A percentile compares a stretch with the other conserved stretches of the same genome.
Conservation (phyloP, 352 stramenopile species). For the Phytophthora tentaculata region DNA sequence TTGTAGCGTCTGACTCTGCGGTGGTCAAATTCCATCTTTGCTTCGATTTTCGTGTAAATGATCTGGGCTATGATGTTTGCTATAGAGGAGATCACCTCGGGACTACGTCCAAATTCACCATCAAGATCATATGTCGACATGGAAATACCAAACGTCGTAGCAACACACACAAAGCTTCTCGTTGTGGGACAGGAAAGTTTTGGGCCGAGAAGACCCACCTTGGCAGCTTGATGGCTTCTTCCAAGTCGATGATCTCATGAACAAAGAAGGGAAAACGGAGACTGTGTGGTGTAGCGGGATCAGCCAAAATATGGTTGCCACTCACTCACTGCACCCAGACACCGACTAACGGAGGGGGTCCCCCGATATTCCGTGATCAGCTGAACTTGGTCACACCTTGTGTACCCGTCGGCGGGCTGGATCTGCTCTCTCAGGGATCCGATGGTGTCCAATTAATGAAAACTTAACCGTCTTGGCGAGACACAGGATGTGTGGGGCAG, state of each 20-base stretch:
- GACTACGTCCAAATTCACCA: background rate
- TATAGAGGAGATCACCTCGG: conserved; percentile 1
- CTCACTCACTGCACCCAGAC: too few relatives aligned
- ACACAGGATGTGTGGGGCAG: too few relatives aligned
- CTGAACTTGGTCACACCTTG: too few relatives aligned
- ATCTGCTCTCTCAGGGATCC: too few relatives aligned
- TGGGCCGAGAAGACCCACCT: too few relatives aligned
- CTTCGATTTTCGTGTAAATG: conserved; percentile 10
- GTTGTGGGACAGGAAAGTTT: background rate
- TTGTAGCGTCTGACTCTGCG: conserved; percentile 8
- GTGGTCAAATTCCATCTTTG: conserved; percentile 13
- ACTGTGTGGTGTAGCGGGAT: too few relatives aligned
- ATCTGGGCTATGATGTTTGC: background rate
- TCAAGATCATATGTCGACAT: background rate
- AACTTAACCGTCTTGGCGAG: too few relatives aligned
- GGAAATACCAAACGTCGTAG: background rate
- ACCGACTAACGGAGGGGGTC: too few relatives aligned
- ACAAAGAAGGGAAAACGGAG: background rate
- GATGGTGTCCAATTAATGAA: too few relatives aligned
- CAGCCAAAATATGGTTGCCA: too few relatives aligned
- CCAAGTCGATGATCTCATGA: background rate
- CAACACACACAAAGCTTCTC: background rate
- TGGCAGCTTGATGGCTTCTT: background rate
- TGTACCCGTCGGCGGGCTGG: too few relatives aligned
- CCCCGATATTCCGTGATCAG: too few relatives aligned